These are phyloP conservation scores for Magnaporthiopsis incrustans DNA, from an alignment of 2,329 filamentous ascomycete genomes.

Conservation along the genomic window DNA sequence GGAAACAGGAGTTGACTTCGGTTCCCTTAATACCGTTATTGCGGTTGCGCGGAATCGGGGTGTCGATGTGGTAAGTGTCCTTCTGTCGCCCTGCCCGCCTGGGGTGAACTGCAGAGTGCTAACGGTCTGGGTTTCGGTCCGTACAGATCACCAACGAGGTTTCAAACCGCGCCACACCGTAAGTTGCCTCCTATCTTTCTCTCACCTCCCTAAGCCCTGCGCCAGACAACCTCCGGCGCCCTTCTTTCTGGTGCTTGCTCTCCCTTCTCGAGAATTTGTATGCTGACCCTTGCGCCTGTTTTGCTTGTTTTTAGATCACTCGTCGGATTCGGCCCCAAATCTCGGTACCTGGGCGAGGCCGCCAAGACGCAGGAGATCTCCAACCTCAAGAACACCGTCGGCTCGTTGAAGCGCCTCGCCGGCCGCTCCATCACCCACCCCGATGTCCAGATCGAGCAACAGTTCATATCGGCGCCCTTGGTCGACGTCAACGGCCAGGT, in stretches of 20 bases:
- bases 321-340: conserved; percentile 91
- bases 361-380: conserved; percentile 99
- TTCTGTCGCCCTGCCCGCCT: conserved; percentile 8
- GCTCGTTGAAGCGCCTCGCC: conserved; percentile 83
- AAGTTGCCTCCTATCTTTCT: conserved; percentile 38
- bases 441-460: conserved; percentile 86
- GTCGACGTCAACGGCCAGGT: conserved; percentile 91
- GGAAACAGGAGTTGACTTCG: conserved; percentile 74
- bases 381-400: conserved; percentile 98
- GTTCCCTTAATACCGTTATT: conserved; percentile 93
- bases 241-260: neutral
- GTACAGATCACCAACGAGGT: conserved; percentile 94
- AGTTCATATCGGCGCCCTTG: conserved; percentile 78
- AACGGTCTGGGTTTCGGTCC: neutral
- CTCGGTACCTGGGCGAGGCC: conserved; percentile 85
- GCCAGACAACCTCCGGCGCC: too few species aligned
- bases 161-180: conserved; percentile 96
- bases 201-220: neutral
- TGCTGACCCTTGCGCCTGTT: conserved; percentile 17
- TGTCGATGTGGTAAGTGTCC: conserved; percentile 86
- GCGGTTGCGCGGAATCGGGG: conserved; percentile 97
- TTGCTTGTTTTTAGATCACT: conserved; percentile 55
- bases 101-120: conserved; percentile 11
- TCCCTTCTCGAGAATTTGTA: conserved; percentile 5
- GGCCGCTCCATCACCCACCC: conserved; percentile 83